Conservation (phyloP, 208 protist genomes). For the Crithidia brevicula region DNA sequence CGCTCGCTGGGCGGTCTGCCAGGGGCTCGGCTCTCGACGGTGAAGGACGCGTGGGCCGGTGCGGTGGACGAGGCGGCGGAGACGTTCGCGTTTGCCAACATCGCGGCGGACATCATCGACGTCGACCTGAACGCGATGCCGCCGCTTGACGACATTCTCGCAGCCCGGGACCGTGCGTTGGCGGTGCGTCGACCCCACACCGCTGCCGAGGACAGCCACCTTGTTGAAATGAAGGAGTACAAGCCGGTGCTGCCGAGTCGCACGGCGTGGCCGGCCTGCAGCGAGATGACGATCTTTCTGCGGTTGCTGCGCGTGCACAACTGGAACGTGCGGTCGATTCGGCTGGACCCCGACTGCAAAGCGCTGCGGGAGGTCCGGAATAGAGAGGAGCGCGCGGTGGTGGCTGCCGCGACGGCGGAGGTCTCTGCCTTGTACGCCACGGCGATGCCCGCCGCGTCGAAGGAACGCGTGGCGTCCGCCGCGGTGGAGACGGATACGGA, state of each 20-base stretch:
- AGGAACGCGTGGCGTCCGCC: neutral
- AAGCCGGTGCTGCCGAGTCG: conserved; percentile 33
- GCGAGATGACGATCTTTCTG: conserved; percentile 83
- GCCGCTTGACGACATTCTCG: conserved; percentile 59
- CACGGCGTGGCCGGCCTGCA: conserved; percentile 26
- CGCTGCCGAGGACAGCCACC: conserved; percentile 56
- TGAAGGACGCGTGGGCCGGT: conserved; percentile 59
- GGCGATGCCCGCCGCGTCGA: neutral
- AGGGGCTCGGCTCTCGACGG: conserved; percentile 21
- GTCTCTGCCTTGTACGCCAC: no score
- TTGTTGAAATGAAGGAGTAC: conserved; percentile 65
- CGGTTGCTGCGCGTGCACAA: conserved; percentile 82
- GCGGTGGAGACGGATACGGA: neutral
- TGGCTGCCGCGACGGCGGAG: neutral
- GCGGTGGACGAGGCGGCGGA: conserved; percentile 41
- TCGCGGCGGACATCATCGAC: conserved; percentile 66
- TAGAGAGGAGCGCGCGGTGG: conserved; percentile 15
- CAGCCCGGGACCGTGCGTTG: conserved; percentile 44
- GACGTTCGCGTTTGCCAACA: conserved; percentile 41
- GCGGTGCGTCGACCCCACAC: conserved; percentile 44
- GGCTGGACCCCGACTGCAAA: conserved; percentile 38
- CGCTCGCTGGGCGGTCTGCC: conserved; percentile 18
- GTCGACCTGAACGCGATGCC: conserved; percentile 67
- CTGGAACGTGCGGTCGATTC: conserved; percentile 55
- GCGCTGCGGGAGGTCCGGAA: conserved; percentile 45